Conservation (phyloP, 208 protist species). For the Borovskyia barvae region DNA sequence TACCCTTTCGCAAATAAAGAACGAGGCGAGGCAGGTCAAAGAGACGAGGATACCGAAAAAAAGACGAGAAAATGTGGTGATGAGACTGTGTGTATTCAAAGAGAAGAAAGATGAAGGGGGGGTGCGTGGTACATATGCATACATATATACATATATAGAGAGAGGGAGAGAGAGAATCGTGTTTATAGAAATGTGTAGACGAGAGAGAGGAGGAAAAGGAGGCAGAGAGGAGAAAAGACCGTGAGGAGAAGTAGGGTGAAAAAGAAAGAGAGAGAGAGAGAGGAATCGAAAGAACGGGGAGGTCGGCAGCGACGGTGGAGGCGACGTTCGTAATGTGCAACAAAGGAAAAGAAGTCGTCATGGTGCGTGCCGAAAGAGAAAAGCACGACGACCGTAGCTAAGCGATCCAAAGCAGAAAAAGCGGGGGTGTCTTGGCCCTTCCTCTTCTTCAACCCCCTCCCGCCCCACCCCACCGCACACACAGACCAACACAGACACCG, state of each 20-base stretch:
- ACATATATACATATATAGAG: neutral
- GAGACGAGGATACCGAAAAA: neutral
- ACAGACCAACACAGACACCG: too few relatives aligned
- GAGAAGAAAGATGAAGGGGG: neutral
- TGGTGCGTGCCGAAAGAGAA: too few relatives aligned
- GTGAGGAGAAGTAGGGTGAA: neutral
- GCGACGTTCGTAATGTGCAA: too few relatives aligned
- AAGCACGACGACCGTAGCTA: too few relatives aligned
- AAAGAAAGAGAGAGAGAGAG: neutral
- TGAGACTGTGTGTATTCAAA: too few relatives aligned
- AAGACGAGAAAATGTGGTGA: neutral
- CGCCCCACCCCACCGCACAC: too few relatives aligned
- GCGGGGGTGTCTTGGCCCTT: too few relatives aligned
- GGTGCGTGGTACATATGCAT: neutral
- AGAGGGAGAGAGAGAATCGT: neutral
- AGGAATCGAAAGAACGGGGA: neutral
- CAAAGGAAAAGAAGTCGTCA: too few relatives aligned
- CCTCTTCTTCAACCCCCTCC: too few relatives aligned
- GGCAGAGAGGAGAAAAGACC: neutral
- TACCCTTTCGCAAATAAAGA: conserved; percentile 4
- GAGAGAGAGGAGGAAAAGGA: neutral
- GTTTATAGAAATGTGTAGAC: neutral
- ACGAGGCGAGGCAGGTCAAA: neutral
- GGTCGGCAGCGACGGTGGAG: neutral
- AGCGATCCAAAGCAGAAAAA: too few relatives aligned